Conservation (phyloP, 257 asterid genomes). For the Buddleja alternifolia region DNA sequence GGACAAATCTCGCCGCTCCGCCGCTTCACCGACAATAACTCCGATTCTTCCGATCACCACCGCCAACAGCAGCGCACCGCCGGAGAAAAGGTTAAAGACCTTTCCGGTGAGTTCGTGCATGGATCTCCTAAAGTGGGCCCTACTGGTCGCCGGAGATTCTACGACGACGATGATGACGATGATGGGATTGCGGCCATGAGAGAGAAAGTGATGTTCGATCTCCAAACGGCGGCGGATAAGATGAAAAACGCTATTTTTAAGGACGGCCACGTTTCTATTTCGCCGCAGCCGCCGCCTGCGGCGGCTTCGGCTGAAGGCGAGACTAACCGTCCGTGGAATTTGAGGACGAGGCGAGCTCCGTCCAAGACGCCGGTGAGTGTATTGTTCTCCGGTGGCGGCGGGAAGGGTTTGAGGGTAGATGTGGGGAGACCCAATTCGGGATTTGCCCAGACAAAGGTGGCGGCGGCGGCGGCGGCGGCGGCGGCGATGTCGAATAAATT, state of each 20-base stretch:
- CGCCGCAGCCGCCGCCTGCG: constrained; percentile 37
- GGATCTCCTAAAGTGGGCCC: constrained; percentile 36
- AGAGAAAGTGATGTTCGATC: constrained; percentile 80
- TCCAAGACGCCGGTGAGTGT: constrained; percentile 43
- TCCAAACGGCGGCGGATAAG: constrained; percentile 76
- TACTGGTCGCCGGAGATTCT: constrained; percentile 35
- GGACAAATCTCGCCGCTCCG: constrained; percentile 40
- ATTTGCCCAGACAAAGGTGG: constrained; percentile 36
- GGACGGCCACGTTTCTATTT: constrained; percentile 46
- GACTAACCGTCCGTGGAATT: constrained; percentile 65
- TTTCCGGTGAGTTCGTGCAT: constrained; percentile 12
- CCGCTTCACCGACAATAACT: constrained; percentile 34
- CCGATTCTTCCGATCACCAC: constrained; percentile 34
- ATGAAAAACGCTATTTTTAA: constrained; percentile 71
- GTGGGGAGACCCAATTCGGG: constrained; percentile 37
- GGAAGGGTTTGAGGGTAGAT: constrained; percentile 41
- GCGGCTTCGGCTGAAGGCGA: constrained; percentile 41
- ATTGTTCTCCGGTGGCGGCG: constrained; percentile 26
- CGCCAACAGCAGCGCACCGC: constrained; percentile 46
- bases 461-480: constrained; percentile 21
- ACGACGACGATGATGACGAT: constrained; percentile 21
- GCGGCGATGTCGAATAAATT: constrained; percentile 33
- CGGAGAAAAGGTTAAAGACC: constrained; percentile 31
- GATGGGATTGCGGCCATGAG: constrained; percentile 71
- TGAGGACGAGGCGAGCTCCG: constrained; percentile 79